phyloP scores from a whole-genome alignment of 768 basidiomycete species.

The Crucibulum laeve region DNA sequence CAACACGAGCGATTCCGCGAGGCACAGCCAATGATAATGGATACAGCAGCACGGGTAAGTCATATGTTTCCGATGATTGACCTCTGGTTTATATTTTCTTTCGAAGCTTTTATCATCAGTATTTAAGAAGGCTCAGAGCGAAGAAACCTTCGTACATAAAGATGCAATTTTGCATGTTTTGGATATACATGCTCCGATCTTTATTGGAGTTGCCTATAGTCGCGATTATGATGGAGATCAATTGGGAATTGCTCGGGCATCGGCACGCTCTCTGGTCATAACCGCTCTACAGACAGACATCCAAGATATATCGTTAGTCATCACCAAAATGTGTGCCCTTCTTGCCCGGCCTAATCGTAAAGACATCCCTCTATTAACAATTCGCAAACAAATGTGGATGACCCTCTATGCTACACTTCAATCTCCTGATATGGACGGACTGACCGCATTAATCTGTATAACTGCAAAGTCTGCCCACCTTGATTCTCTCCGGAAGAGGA shows the following conservation, averaged over 20 bases:
- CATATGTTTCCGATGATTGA: background rate
- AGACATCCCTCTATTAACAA: slow-evolving; percentile 27
- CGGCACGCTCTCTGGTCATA: slow-evolving; percentile 30
- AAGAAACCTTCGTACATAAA: slow-evolving; percentile 14
- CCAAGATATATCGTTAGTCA: slow-evolving; percentile 20
- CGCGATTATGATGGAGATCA: slow-evolving; percentile 22
- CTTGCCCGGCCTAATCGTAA: slow-evolving; percentile 16
- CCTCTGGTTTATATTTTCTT: background rate
- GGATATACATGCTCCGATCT: slow-evolving; percentile 32
- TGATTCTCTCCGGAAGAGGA: slow-evolving; percentile 49
- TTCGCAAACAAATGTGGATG: slow-evolving; percentile 66
- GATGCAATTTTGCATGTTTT: slow-evolving; percentile 24
- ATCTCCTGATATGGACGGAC: slow-evolving; percentile 52
- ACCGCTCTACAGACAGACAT: slow-evolving; percentile 26
- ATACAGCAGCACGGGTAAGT: slow-evolving; percentile 61
- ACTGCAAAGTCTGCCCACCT: slow-evolving; percentile 63
- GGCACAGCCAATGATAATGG: slow-evolving; percentile 56
- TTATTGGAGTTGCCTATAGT: slow-evolving; percentile 34
- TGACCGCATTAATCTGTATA: slow-evolving; percentile 53
- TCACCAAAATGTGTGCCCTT: slow-evolving; percentile 24
- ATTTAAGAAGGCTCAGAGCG: slow-evolving; percentile 15
- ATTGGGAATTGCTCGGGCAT: slow-evolving; percentile 30
- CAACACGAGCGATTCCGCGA: slow-evolving; percentile 72
- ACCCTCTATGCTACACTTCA: slow-evolving; percentile 57
- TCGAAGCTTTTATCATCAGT: slow-evolving; percentile 27